A percentile compares a stretch with the other conserved stretches of the same genome.
Evolutionary conservation across 805 yeast species (phyloP).

Genomic region (Nakazawaea wickerhamii): DNA sequence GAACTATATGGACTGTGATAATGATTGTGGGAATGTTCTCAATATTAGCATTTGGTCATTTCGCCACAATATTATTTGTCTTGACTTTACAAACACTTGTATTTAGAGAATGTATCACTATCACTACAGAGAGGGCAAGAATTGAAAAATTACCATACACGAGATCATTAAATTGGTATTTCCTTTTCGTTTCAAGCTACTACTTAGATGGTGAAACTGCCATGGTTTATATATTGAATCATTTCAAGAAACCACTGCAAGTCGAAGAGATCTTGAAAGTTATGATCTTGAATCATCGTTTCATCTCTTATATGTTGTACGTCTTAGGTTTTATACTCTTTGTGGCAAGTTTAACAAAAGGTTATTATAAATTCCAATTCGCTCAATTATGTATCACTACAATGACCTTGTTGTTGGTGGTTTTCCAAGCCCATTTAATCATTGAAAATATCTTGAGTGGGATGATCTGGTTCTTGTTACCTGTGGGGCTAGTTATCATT

Average conservation of each 20-base stretch:
- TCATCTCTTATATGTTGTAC: constrained; percentile 78
- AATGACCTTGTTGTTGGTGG: constrained; percentile 85
- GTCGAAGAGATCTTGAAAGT: constrained; percentile 7
- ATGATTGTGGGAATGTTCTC: constrained; percentile 75
- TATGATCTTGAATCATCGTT: constrained; percentile 59
- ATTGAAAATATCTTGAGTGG: constrained; percentile 87
- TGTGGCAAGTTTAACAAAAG: constrained; percentile 84
- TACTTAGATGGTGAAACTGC: constrained; percentile 85
- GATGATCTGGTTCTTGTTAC: constrained; percentile 89
- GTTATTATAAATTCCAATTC: constrained; percentile 86
- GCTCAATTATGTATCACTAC: constrained; percentile 91
- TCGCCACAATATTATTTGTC: constrained; percentile 70
- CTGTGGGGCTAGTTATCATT: constrained; percentile 85
- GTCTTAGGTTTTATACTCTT: constrained; percentile 85
- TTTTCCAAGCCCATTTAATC: constrained; percentile 90
- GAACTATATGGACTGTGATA: constrained; percentile 90
- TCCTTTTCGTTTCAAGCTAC: constrained; percentile 79
- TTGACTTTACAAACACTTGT: constrained; percentile 73
- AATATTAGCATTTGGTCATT: constrained; percentile 77
- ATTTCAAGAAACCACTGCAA: constrained; percentile 5
- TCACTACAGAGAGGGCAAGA: constrained; percentile 75
- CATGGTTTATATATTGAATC: constrained; percentile 52
- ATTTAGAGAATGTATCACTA: constrained; percentile 83
- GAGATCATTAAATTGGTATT: constrained; percentile 87
- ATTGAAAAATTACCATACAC: constrained; percentile 80